Evolutionary conservation across 202 grass and related monocot species (phyloP), one percentile per base, ranked within the genome.

Genomic region (Brachypodium distachyon): DNA sequence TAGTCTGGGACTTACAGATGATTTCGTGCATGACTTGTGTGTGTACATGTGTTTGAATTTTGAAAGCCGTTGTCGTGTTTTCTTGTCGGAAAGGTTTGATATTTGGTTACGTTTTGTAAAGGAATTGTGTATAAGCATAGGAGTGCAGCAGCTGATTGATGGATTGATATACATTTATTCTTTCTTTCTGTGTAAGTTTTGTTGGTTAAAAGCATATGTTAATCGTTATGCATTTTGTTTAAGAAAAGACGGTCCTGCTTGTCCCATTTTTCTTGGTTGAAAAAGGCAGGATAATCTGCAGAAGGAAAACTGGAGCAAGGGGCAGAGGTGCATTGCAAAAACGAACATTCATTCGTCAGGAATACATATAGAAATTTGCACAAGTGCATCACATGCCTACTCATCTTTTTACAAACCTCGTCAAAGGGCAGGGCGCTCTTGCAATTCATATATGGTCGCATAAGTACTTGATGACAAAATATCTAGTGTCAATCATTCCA

Each of bases 21-120:
- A 22, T 50, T 68, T 69, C 12, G 16, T 38, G 12, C 23, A 41
- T 80, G 62, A 19, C 46, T 29, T 88, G 76, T 54, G 47, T 53
- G 77, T 71, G 66, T 67, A 33, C 77, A 61, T 70, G 56, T 81
- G 41, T 18, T n/a, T n/a, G n/a, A n/a, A n/a, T n/a, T 40, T 14
- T 70, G 29, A 49, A 81, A 34, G 41, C 65, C 32, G 50, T 28
- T 40, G 67, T 50, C 8, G 52, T 70, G 54, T 72, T 10, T 63
- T 60, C 10, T 49, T 77, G 21, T 39, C 49, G 40, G 68, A 8
- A n/a, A 63, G 17, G 64, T 17, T 64, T 86, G 31, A 3, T 72
- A 13, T 57, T 19, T 85, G 58, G 42, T 89, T 71, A 36, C 28
- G 43, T 81, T n/a, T 55, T 89, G 76, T 89, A 77, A 81, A 75